Percentiles rank a stretch among this genome's conserved stretches.
Conservation (phyloP, 306 rosid species). For the Lathyrus tuberosus region DNA sequence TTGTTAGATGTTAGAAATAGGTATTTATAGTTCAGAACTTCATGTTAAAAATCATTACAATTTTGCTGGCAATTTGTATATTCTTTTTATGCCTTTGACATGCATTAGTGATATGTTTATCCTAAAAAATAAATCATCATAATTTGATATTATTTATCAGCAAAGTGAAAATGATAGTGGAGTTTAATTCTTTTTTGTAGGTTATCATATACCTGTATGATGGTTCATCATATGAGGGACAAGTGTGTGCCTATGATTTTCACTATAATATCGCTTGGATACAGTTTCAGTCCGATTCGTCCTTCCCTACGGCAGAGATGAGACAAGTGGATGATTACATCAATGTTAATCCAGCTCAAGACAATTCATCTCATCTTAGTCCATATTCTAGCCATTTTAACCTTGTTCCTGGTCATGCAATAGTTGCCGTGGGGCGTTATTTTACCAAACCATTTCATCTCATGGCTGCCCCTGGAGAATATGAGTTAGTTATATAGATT, state of each 20-base stretch:
- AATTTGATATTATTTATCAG: no score
- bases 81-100: no score
- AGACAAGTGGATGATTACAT: not conserved
- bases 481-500: not conserved
- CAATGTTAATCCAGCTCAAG: not conserved
- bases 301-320: not conserved
- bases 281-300: not conserved
- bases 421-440: conserved; percentile 7
- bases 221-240: not conserved
- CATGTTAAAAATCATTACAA: no score
- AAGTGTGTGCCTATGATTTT: not conserved
- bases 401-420: conserved; percentile 11
- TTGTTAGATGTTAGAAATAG: no score
- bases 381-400: not conserved
- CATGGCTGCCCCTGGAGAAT: not conserved
- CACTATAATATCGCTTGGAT: conserved; percentile 11
- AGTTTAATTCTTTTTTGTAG: conserved; percentile 11
- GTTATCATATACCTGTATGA: not conserved
- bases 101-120: no score
- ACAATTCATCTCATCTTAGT: not conserved
- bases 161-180: not conserved
- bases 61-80: no score
- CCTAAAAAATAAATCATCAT: no score
- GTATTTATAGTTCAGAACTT: no score
- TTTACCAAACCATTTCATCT: conserved; percentile 20